These are phyloP conservation scores for Eucalyptus pumila DNA, from an alignment of 345 rosid species.

Conservation along the genomic window DNA sequence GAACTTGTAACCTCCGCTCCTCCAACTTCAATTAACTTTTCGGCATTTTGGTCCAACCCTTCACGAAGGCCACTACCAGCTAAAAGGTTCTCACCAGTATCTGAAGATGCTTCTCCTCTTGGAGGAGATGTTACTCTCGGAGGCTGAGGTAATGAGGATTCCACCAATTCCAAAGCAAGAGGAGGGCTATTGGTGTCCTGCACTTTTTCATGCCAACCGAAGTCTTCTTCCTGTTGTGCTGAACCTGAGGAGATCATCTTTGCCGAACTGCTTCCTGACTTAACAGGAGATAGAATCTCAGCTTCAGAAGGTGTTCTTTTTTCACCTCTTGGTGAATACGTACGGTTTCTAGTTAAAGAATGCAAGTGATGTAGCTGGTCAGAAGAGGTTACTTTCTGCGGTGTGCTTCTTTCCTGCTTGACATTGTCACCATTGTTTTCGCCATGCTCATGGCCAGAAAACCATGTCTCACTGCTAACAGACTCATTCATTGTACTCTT, in stretches of 20 bases:
- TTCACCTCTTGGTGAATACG: constrained; percentile 20
- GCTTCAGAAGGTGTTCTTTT: constrained; percentile 16
- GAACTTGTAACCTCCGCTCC: constrained; percentile 20
- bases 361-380: constrained; percentile 15
- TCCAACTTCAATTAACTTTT: constrained; percentile 21
- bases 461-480: constrained; percentile 54
- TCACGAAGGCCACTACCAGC: constrained; percentile 24
- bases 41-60: constrained; percentile 15
- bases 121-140: constrained; percentile 1
- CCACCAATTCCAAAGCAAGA: neutral
- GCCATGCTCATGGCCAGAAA: constrained; percentile 76
- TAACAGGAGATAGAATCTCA: constrained; percentile 10
- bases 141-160: neutral
- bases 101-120: constrained; percentile 9
- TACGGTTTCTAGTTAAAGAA: constrained; percentile 17
- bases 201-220: constrained; percentile 9
- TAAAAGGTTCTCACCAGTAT: constrained; percentile 11
- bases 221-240: constrained; percentile 17
- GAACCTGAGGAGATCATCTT: constrained; percentile 16
- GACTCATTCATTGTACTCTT: constrained; percentile 62
- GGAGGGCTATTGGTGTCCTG: neutral
- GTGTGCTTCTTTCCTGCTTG: constrained; percentile 22
- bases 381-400: constrained; percentile 21
- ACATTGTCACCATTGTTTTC: constrained; percentile 43
- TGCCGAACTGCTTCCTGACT: constrained; percentile 25